Evolutionary conservation across 352 stramenopile species (phyloP).

Genomic region (Thraustotheca clavata): DNA sequence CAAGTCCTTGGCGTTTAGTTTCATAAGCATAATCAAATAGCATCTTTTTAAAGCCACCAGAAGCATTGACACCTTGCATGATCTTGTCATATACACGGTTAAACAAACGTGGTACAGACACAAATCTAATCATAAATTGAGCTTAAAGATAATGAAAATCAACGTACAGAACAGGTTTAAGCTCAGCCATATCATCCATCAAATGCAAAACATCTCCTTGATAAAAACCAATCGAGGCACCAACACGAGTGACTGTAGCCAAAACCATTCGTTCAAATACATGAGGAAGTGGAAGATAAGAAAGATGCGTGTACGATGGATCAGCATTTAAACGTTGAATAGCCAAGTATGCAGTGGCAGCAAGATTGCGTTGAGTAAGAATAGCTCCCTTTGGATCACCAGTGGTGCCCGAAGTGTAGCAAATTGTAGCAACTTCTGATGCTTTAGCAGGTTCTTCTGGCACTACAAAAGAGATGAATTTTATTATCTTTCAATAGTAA

Average conservation of each 20-base stretch:
- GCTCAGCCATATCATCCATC: constrained; percentile 91
- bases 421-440: constrained; percentile 89
- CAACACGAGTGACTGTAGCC: constrained; percentile 24
- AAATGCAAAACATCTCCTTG: constrained; percentile 88
- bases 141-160: constrained; percentile 30
- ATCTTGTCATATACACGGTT: constrained; percentile 98
- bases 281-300: constrained; percentile 95
- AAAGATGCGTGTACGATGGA: constrained; percentile 86
- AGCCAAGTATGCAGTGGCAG: constrained; percentile 22
- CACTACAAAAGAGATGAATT: constrained; percentile 25
- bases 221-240: constrained; percentile 88
- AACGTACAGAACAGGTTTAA: constrained; percentile 82
- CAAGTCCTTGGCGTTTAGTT: constrained; percentile 44
- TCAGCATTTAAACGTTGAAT: constrained; percentile 30
- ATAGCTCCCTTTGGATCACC: constrained; percentile 95
- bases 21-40: constrained; percentile 60
- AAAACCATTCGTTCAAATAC: constrained; percentile 92
- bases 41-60: constrained; percentile 50
- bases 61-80: constrained; percentile 51
- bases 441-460: constrained; percentile 40
- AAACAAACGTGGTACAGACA: constrained; percentile 68
- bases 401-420: constrained; percentile 94
- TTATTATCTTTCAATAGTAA: not conserved
- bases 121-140: constrained; percentile 70
- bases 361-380: constrained; percentile 83